A percentile compares a stretch with the other conserved stretches of the same genome.
phyloP scores from a whole-genome alignment of 1,284 basidiomycete species.

The Naganishia cerealis region DNA sequence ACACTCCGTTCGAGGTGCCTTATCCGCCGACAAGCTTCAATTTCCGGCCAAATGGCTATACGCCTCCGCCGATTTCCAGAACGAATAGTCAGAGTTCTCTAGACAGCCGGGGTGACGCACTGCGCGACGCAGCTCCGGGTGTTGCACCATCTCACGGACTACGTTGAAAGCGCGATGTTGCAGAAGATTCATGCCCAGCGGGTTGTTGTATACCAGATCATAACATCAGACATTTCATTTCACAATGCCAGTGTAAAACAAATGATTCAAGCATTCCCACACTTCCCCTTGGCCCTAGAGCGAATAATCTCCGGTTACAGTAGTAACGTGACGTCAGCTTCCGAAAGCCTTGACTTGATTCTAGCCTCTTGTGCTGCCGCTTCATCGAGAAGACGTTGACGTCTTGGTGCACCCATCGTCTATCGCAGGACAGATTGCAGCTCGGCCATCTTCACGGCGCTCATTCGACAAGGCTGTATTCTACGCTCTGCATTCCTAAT shows the following conservation, averaged over 20 bases:
- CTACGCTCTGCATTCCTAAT: not conserved
- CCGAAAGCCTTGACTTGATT: not conserved
- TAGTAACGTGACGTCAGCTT: not conserved
- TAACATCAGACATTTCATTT: not conserved
- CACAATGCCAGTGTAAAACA: not conserved
- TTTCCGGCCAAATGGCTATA: slow-evolving; percentile 22
- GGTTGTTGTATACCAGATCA: not conserved
- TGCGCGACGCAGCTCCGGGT: not conserved
- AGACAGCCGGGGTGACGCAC: slow-evolving; percentile 11
- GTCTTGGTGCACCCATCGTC: not conserved
- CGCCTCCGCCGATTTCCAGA: slow-evolving; percentile 26
- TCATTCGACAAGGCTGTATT: too few relatives aligned
- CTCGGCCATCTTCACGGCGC: too few relatives aligned
- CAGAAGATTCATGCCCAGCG: not conserved
- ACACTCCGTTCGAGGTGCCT: slow-evolving; percentile 15
- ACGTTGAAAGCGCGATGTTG: not conserved
- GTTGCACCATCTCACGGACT: not conserved
- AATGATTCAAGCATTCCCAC: too few relatives aligned
- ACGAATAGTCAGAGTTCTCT: slow-evolving; percentile 15
- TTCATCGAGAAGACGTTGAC: not conserved
- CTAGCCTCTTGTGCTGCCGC: not conserved
- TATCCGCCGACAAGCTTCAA: slow-evolving; percentile 30
- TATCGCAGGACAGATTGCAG: not conserved
- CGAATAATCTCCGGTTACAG: not conserved
- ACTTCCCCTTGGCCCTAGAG: too few relatives aligned